phyloP scores from a whole-genome alignment of 2,329 filamentous ascomycete species.

The Cercospora zeina region DNA sequence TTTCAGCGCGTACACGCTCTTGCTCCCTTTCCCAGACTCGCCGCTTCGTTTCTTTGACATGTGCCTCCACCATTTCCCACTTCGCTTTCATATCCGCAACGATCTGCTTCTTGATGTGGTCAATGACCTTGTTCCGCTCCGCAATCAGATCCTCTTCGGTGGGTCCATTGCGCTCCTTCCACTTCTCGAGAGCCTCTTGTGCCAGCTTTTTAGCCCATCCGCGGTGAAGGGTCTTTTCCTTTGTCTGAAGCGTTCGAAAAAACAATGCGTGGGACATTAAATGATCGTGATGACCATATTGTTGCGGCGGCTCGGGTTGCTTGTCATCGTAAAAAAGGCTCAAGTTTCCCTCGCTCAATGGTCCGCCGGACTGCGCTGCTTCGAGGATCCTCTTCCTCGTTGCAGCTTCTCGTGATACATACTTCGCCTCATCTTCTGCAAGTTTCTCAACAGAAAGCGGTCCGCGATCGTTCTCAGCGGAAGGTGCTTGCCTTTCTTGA shows the following conservation, averaged over 20 bases:
- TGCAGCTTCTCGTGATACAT: slow-evolving; percentile 35
- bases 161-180: slow-evolving; percentile 71
- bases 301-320: slow-evolving; percentile 69
- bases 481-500: slow-evolving; percentile 40
- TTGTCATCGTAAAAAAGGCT: slow-evolving; percentile 43
- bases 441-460: slow-evolving; percentile 36
- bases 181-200: slow-evolving; percentile 73
- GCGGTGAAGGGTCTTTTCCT: slow-evolving; percentile 76
- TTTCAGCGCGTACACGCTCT: slow-evolving; percentile 69
- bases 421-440: slow-evolving; percentile 27
- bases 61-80: slow-evolving; percentile 59
- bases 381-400: slow-evolving; percentile 59
- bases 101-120: slow-evolving; percentile 69
- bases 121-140: slow-evolving; percentile 68
- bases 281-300: slow-evolving; percentile 87
- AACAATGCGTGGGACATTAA: slow-evolving; percentile 75
- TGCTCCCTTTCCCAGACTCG: slow-evolving; percentile 63
- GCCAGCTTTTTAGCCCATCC: slow-evolving; percentile 77
- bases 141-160: slow-evolving; percentile 77
- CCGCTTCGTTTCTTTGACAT: slow-evolving; percentile 59
- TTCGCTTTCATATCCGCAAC: slow-evolving; percentile 63
- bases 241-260: slow-evolving; percentile 75
- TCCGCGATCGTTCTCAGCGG: slow-evolving; percentile 37
- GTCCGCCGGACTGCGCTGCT: slow-evolving; percentile 71
- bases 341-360: slow-evolving; percentile 68